Percentiles rank a stretch among this genome's conserved stretches.
Evolutionary conservation across 257 asterid genomes (phyloP).

Genomic region (Leonotis leonurus): DNA sequence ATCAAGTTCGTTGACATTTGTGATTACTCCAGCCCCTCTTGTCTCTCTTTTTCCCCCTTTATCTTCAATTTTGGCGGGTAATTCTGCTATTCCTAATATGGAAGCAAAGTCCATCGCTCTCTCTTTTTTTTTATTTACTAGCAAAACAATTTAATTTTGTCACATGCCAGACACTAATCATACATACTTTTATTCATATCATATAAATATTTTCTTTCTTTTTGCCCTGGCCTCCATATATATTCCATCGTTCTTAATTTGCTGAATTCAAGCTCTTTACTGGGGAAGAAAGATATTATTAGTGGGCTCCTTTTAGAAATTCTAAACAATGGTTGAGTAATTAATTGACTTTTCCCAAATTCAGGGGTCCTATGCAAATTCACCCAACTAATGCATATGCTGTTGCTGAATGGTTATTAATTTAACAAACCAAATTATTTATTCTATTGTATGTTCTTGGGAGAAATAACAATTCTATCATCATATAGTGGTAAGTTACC

Average conservation of each 20-base stretch:
- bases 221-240: too few relatives aligned
- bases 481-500: constrained; percentile 6
- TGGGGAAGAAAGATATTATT: background rate
- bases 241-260: too few relatives aligned
- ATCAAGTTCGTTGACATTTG: background rate
- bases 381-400: constrained; percentile 1
- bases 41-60: too few relatives aligned
- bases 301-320: background rate
- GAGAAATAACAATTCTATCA: background rate
- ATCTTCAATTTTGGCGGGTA: constrained; percentile 11
- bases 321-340: background rate
- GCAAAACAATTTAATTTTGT: too few relatives aligned
- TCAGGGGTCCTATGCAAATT: background rate
- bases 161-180: too few relatives aligned
- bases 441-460: background rate
- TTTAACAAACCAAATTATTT: background rate
- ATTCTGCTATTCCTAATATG: background rate
- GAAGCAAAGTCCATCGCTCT: too few relatives aligned
- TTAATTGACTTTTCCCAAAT: constrained; percentile 7
- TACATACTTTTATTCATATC: too few relatives aligned
- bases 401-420: background rate
- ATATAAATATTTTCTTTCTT: too few relatives aligned
- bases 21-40: background rate
- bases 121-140: too few relatives aligned
- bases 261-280: background rate